Base-by-base conservation (phyloP, 2,329 filamentous ascomycete species). In the Ciborinia camelliae region DNA sequence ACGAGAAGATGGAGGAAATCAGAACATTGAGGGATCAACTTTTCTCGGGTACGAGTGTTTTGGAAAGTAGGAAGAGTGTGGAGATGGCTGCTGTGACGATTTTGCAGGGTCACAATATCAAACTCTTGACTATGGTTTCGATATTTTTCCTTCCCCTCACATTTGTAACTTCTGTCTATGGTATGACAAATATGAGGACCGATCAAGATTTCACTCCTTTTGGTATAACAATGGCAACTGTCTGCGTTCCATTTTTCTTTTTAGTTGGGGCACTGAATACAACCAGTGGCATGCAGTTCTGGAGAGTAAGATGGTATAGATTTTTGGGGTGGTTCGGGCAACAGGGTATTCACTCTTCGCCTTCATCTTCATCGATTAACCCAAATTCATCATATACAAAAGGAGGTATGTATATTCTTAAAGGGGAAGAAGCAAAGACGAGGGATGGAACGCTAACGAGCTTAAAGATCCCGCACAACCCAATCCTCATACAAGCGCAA, bases 61-160 rank as follows among this genome's bases (percentile, higher is more conserved):
- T 85, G 69, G 85, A 88, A 72, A 82, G 80, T 48, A 76, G 85
- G 18, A 81, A 85, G 68, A 84, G 82, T 20, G 85, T 89, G 43
- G 84, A 87, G 65, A 73, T 80, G 55, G 77, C 79, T 1, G 78
- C 79, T 53, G 81, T 81, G 15, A 81, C 81, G 0, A 79, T 83
- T 26, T 76, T 81, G 64, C 85, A 88, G 72, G 85, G 86, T 2
- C 81, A 86, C 67, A 86, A 87, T 71, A 86, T 87, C 70, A 84
- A 84, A 68, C 76, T 82, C 39, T 72, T 88, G 54, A 87, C 85
- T 5, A 79, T 86, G 67, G 68, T 72, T 26, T 68, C 69, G 54
- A 82, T 87, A 72, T 80, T 87, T 68, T 87, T 87, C 71, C 76
- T 87, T 26, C 85, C 85, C 2, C 74, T 87, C 28, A 86, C 84